These are phyloP conservation scores for Coemansia sp. DNA, from an alignment of 192 early-diverging fungal species.

Conservation along the genomic window DNA sequence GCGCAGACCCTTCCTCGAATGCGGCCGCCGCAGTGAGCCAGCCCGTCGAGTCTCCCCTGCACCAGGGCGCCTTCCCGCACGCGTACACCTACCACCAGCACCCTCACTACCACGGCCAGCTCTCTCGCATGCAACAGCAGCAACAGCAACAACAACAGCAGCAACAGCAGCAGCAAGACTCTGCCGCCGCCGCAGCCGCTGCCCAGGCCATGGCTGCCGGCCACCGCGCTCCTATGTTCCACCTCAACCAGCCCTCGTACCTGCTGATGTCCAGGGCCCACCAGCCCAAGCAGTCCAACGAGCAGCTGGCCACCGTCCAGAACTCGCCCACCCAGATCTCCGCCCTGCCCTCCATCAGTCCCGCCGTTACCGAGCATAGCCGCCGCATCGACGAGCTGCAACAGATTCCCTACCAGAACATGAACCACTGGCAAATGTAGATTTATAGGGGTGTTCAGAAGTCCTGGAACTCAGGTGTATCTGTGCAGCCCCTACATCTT, in stretches of 20 bases:
- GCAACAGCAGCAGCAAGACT: no score
- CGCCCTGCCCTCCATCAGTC: conserved; percentile 25
- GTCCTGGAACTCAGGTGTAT: no score
- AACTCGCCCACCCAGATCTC: conserved; percentile 2
- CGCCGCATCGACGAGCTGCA: conserved; percentile 34
- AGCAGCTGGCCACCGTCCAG: background rate
- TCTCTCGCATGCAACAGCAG: conserved; percentile 4
- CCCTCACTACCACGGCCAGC: conserved; percentile 11
- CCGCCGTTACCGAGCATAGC: conserved; percentile 8
- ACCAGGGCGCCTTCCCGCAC: conserved; percentile 1
- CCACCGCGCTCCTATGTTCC: conserved; percentile 12
- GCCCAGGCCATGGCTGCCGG: no score
- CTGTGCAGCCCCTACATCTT: no score
- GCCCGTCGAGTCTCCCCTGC: background rate
- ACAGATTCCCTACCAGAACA: conserved; percentile 30
- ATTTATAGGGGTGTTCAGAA: no score
- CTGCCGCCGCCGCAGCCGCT: no score
- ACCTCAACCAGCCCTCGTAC: conserved; percentile 26
- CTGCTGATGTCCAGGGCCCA: conserved; percentile 30
- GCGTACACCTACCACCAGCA: conserved; percentile 2
- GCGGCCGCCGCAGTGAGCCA: conserved; percentile 40
- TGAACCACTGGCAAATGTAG: conserved; percentile 30
- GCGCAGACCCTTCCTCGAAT: conserved; percentile 43
- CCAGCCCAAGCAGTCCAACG: background rate
- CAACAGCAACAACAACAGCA: no score